Evolutionary conservation across 768 basidiomycete species (phyloP).

Genomic region (Mycena rebaudengoi): DNA sequence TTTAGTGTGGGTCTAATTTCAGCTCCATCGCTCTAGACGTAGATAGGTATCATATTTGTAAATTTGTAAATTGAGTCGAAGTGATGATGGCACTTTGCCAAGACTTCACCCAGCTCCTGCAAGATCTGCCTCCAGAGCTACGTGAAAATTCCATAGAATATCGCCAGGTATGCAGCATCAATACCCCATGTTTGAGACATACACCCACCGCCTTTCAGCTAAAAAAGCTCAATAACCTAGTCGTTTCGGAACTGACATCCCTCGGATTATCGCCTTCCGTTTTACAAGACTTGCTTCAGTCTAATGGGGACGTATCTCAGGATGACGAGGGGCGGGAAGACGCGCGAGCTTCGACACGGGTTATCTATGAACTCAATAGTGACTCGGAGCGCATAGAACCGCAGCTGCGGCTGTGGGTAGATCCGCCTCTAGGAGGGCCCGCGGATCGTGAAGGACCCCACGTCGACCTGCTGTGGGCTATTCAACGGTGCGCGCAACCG

Average conservation of each 20-base stretch:
- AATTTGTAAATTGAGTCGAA: too few relatives aligned
- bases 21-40: too few relatives aligned
- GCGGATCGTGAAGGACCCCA: constrained; percentile 18
- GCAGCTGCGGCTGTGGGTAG: constrained; percentile 61
- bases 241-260: constrained; percentile 78
- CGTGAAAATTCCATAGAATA: constrained; percentile 86
- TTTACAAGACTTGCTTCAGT: constrained; percentile 52
- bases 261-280: constrained; percentile 67
- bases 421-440: constrained; percentile 29
- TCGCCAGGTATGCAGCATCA: constrained; percentile 74
- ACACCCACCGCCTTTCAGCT: constrained; percentile 56
- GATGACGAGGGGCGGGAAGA: too few relatives aligned
- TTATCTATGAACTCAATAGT: constrained; percentile 66
- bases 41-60: too few relatives aligned
- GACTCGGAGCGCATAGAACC: constrained; percentile 62
- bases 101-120: constrained; percentile 68
- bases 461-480: constrained; percentile 32
- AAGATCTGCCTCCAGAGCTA: constrained; percentile 78
- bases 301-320: too few relatives aligned
- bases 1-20: too few relatives aligned
- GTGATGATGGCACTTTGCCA: constrained; percentile 85
- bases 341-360: constrained; percentile 26
- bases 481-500: constrained; percentile 27
- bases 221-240: constrained; percentile 88
- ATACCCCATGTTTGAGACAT: neutral